Evolutionary conservation across 2,329 filamentous ascomycete genomes (phyloP).

Genomic region (Aureobasidium musti): DNA sequence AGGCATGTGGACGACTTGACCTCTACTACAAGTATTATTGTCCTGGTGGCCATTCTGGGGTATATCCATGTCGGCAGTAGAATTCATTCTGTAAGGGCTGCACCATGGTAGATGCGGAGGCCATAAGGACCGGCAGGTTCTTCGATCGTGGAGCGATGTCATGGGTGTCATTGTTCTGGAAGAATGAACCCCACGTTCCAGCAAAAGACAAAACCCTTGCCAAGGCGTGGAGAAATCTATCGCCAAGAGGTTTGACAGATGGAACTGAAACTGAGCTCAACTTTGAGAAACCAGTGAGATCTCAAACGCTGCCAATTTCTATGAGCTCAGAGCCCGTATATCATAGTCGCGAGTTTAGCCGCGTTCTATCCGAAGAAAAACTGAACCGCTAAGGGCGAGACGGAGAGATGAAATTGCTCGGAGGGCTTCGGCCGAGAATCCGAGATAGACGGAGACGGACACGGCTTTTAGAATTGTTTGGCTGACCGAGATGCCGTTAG

Average conservation of each 20-base stretch:
- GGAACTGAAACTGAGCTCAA: not conserved
- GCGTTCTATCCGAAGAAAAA: not conserved
- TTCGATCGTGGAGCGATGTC: constrained; percentile 12
- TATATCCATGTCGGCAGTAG: not conserved
- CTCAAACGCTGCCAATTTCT: not conserved
- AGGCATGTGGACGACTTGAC: not conserved
- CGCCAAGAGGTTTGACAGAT: constrained; percentile 2
- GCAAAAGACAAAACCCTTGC: not conserved
- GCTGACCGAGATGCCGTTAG: constrained; percentile 16
- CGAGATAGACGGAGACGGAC: not conserved
- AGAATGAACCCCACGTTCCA: constrained; percentile 14
- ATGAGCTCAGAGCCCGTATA: not conserved
- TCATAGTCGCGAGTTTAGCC: not conserved
- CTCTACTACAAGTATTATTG: not conserved
- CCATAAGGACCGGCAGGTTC: not conserved
- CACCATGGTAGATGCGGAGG: not conserved
- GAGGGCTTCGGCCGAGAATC: constrained; percentile 2
- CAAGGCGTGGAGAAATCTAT: constrained; percentile 6
- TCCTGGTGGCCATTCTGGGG: not conserved
- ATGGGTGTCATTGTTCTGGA: not conserved
- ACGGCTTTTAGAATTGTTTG: constrained; percentile 11
- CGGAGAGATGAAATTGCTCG: not conserved
- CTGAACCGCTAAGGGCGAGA: no score
- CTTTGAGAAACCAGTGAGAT: not conserved
- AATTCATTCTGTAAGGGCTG: not conserved